Base-by-base conservation (phyloP, 2,329 filamentous ascomycete species). In the Fulvia fulva region DNA sequence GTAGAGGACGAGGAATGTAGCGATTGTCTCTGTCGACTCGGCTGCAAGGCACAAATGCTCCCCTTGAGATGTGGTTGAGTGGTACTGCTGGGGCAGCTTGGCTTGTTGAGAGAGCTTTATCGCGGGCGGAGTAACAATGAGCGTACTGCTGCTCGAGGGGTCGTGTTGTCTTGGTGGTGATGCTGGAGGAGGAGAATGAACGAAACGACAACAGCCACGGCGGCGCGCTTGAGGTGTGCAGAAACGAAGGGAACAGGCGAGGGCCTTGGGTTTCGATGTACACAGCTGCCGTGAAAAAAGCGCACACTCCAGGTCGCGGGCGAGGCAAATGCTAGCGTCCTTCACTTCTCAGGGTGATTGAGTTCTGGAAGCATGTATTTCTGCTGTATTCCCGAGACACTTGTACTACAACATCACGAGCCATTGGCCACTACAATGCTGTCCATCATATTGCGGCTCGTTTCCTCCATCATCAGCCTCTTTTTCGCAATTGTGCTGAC, bases 51-150 rank as follows among this genome's bases (percentile, higher is more conserved):
- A 11, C 47, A 26, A 32, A 32, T 50, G 47, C 47, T 28, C 47
- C 37, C 37, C n/a, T n/a, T 7, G 37, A 41, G 14, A 41, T 41
- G 37, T 41, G 14, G 47, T 50, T 50, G 47, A 50, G 47, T 50
- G 47, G 47, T 50, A 50, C 47, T 50, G 47, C 47, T 50, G 26
- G 47, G 47, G 26, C 37, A 30, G 47, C 47, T 50, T 50, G 47
- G 47, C 47, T 25, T 32, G 47, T 50, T 50, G 47, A 21, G 44
- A 50, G 47, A 50, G 47, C 47, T 47, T 26, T 26, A 50, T 32
- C 23, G 22, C 19, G 5, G 45, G 23, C 14, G 6, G 19, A 23
- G 12, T 25, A 47, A 23, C 19, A 47, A 47, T 47, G 47, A 50
- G 47, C 26, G 47, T 11, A 26, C 8, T 50, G 47, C 47, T 50